Evolutionary conservation across 176 grass and related monocot species (phyloP).

Genomic region (Rhynchospora pubera): DNA sequence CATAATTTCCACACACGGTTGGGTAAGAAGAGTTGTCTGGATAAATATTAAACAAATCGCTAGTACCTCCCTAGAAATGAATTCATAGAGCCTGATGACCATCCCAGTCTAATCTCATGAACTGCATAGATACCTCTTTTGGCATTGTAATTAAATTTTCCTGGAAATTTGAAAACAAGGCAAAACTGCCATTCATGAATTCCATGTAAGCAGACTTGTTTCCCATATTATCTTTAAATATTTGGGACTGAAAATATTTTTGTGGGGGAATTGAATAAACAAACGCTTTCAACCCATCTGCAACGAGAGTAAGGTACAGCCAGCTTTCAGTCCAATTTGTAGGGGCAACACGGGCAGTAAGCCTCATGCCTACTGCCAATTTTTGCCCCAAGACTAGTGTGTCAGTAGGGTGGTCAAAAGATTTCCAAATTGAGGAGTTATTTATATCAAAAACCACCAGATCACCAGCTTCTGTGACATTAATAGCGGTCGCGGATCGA

Average conservation of each 20-base stretch:
- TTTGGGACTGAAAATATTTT: not conserved
- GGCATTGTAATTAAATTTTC: not conserved
- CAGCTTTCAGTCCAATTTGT: not conserved
- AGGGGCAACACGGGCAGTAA: not conserved
- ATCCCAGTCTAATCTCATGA: conserved; percentile 7
- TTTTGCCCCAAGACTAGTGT: conserved; percentile 22
- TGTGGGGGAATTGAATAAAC: conserved; percentile 14
- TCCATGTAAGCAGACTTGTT: not conserved
- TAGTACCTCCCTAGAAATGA: not conserved
- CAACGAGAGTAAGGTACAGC: conserved; percentile 22
- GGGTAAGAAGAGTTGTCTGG: conserved; percentile 9
- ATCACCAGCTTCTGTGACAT: conserved; percentile 28
- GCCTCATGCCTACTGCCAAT: conserved; percentile 1
- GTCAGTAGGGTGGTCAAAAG: conserved; percentile 34
- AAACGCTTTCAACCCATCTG: conserved; percentile 16
- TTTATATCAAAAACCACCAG: conserved; percentile 22
- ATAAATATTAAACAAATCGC: conserved; percentile 5
- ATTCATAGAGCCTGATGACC: conserved; percentile 6
- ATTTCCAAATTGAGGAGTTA: conserved; percentile 33
- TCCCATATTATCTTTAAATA: not conserved
- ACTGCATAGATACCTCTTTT: not conserved
- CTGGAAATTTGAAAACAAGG: not conserved
- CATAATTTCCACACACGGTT: conserved; percentile 16
- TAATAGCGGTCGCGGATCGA: not conserved
- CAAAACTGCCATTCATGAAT: conserved; percentile 18